Evolutionary conservation across 352 stramenopile genomes (phyloP).

Genomic region (Pythium vanterpoolii): DNA sequence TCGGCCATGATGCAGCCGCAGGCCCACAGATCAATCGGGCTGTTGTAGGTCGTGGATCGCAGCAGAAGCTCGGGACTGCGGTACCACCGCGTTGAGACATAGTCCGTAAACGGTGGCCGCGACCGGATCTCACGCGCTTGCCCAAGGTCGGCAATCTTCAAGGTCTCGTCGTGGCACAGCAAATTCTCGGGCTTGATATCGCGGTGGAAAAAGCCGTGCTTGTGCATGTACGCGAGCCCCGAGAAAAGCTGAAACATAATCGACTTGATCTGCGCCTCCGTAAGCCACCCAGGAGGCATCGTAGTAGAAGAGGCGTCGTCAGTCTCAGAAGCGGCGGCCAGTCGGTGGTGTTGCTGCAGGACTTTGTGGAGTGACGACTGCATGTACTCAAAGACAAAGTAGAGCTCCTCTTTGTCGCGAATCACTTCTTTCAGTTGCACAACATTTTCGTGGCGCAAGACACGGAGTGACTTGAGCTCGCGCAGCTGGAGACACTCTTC

Average conservation of each 20-base stretch:
- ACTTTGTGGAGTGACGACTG: conserved; percentile 75
- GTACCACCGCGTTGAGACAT: conserved; percentile 99
- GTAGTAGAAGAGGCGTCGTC: neutral
- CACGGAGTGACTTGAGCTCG: conserved; percentile 73
- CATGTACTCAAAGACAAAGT: conserved; percentile 89
- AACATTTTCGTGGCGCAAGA: conserved; percentile 81
- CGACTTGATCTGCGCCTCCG: conserved; percentile 62
- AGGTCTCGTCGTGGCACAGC: conserved; percentile 92
- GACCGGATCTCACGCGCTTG: conserved; percentile 92
- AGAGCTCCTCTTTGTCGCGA: conserved; percentile 83
- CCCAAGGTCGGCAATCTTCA: conserved; percentile 99
- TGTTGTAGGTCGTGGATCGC: conserved; percentile 69
- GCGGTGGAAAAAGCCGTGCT: conserved; percentile 97
- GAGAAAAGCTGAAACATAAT: conserved; percentile 98
- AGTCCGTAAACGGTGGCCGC: conserved; percentile 94
- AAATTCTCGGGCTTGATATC: conserved; percentile 99
- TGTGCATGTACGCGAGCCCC: conserved; percentile 97
- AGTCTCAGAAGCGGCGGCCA: neutral
- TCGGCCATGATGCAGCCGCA: conserved; percentile 84
- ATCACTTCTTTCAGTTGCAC: conserved; percentile 85
- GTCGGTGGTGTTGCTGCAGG: conserved; percentile 38
- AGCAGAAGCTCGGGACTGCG: conserved; percentile 97
- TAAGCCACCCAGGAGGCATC: conserved; percentile 34
- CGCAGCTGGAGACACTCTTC: conserved; percentile 80
- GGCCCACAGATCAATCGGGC: conserved; percentile 79